These are phyloP conservation scores for Aspergillus sclerotialis DNA, from an alignment of 2,329 filamentous ascomycete genomes.

Conservation along the genomic window DNA sequence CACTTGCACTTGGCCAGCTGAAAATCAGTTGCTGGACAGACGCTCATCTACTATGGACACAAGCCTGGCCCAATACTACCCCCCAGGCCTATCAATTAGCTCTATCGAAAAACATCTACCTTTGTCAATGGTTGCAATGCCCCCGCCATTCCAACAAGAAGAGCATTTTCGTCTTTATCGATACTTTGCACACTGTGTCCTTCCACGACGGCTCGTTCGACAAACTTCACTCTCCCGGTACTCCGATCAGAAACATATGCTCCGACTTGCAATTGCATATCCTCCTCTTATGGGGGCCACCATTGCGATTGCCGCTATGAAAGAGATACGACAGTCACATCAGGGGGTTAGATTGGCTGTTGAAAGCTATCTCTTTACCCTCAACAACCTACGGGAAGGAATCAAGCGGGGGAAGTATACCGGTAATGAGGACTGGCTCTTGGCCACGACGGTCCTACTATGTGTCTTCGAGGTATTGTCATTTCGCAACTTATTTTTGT, in stretches of 20 bases:
- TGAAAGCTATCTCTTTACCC: slow-evolving; percentile 7
- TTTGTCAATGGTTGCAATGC: too few species aligned
- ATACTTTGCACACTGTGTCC: slow-evolving; percentile 7
- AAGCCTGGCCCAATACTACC: too few species aligned
- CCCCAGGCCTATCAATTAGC: too few species aligned
- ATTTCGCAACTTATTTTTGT: too few species aligned
- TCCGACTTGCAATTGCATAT: slow-evolving; percentile 9
- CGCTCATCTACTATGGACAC: too few species aligned
- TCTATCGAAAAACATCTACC: too few species aligned
- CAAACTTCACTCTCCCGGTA: slow-evolving; percentile 6
- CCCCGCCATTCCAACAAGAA: slow-evolving; percentile 7
- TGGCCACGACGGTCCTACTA: slow-evolving; percentile 10
- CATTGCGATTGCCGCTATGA: slow-evolving; percentile 10
- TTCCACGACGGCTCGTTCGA: slow-evolving; percentile 9
- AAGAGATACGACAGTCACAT: slow-evolving; percentile 1
- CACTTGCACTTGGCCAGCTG: slow-evolving; percentile 2
- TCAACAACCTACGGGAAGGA: slow-evolving; percentile 2
- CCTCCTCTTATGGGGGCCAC: slow-evolving; percentile 11
- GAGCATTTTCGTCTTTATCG: slow-evolving; percentile 8
- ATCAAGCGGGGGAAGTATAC: slow-evolving; percentile 1
- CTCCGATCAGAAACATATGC: slow-evolving; percentile 8
- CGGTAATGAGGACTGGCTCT: slow-evolving; percentile 6
- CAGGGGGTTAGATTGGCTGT: slow-evolving; percentile 4
- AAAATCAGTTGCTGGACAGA: too few species aligned
- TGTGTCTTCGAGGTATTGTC: slow-evolving; percentile 12